A percentile compares a stretch with the other conserved stretches of the same genome.
Evolutionary conservation across 2,329 filamentous ascomycete genomes (phyloP).

Genomic region (Colletotrichum tanaceti): DNA sequence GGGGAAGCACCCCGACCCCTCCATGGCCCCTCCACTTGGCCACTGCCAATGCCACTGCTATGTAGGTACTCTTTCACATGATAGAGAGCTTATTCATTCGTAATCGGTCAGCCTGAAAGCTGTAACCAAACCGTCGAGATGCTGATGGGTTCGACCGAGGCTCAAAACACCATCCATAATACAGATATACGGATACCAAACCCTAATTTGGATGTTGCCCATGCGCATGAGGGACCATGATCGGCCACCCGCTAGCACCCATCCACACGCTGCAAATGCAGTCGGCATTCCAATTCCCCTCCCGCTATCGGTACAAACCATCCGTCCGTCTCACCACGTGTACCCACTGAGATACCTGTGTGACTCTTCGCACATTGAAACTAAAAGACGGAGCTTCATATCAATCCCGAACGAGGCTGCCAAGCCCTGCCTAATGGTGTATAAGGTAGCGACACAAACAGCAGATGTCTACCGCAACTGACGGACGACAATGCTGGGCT

Average conservation of each 20-base stretch:
- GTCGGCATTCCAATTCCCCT: neutral
- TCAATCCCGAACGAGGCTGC: neutral
- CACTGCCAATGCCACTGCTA: neutral
- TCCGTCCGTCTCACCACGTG: neutral
- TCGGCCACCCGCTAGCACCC: neutral
- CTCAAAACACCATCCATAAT: constrained; percentile 1
- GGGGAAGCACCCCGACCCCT: constrained; percentile 8
- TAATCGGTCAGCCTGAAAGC: neutral
- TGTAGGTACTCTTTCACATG: constrained; percentile 20
- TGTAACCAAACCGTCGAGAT: neutral
- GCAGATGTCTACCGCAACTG: neutral
- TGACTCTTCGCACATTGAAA: constrained; percentile 1
- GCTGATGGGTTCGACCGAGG: constrained; percentile 1
- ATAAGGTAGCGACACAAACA: constrained; percentile 19
- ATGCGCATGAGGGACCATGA: neutral
- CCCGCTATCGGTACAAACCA: neutral
- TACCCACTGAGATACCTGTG: too few relatives aligned
- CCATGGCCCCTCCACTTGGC: neutral
- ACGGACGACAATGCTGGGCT: neutral
- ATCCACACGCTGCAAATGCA: neutral
- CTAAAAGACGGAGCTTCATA: neutral
- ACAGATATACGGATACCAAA: too few relatives aligned
- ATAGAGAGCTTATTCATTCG: neutral
- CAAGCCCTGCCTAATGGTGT: constrained; percentile 13
- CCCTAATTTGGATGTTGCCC: neutral